phyloP scores from a whole-genome alignment of 306 rosid genomes.

The Prunus fruticosa region DNA sequence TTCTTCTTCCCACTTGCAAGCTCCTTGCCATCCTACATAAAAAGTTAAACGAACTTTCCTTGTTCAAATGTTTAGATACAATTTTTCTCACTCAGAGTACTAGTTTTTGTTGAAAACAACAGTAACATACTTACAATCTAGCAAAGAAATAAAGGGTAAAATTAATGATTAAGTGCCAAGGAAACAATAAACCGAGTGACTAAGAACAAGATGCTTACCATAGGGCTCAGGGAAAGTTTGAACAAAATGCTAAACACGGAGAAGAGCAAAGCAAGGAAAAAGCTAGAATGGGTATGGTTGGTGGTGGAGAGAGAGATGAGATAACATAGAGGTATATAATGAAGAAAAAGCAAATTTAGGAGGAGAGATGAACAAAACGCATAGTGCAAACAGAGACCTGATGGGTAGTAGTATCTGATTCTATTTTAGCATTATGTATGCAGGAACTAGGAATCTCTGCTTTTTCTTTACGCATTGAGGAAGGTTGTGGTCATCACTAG shows the following conservation, averaged over 20 bases:
- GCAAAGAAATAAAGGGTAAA: neutral
- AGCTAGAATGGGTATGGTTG: neutral
- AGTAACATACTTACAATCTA: neutral
- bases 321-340: neutral
- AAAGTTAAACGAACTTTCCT: neutral
- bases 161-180: neutral
- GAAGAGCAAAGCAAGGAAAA: neutral
- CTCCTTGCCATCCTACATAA: conserved; percentile 29
- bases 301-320: neutral
- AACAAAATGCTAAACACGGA: neutral
- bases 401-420: conserved; percentile 36
- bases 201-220: neutral
- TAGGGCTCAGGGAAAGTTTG: neutral
- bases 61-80: neutral
- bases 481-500: neutral
- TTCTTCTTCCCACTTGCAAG: conserved; percentile 32
- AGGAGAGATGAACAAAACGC: neutral
- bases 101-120: neutral
- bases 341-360: neutral
- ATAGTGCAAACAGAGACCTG: neutral
- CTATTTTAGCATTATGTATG: conserved; percentile 8
- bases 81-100: neutral
- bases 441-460: neutral
- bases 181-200: neutral
- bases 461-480: neutral